Evolutionary conservation across 495 filamentous ascomycete genomes (phyloP).

Genomic region (Parathielavia appendiculata): DNA sequence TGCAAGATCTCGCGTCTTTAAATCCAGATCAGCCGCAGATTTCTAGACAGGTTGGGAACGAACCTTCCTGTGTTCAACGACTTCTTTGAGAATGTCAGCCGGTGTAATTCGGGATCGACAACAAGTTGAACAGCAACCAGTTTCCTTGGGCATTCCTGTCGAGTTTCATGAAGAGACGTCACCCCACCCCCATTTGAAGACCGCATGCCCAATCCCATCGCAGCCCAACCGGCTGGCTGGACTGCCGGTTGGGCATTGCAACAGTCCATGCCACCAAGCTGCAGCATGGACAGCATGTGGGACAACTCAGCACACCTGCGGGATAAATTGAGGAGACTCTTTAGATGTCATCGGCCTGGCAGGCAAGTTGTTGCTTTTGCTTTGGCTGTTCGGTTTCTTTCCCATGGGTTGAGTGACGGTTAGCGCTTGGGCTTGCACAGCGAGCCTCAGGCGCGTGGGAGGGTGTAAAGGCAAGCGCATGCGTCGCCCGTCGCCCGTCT

Average conservation of each 20-base stretch:
- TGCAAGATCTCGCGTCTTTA: not conserved
- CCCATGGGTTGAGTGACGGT: not conserved
- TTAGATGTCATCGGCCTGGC: not conserved
- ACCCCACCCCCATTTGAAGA: conserved; percentile 10
- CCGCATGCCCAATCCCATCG: conserved; percentile 33
- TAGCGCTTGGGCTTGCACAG: not conserved
- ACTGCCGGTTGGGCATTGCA: conserved; percentile 45
- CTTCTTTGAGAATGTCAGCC: not conserved
- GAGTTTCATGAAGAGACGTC: conserved; percentile 1
- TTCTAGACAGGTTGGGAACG: not conserved
- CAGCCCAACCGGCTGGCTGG: conserved; percentile 30
- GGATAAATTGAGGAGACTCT: not conserved
- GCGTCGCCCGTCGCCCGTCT: not conserved
- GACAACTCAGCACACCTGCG: conserved; percentile 44
- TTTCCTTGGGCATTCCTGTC: not conserved
- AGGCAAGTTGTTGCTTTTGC: conserved; percentile 1
- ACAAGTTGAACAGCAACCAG: not conserved
- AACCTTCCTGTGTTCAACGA: not conserved
- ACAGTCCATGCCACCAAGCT: conserved; percentile 39
- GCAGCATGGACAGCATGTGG: conserved; percentile 37
- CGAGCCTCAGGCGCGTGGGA: not conserved
- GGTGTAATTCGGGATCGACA: not conserved
- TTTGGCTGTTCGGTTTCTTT: not conserved
- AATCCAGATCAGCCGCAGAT: not conserved
- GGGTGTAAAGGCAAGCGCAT: conserved; percentile 6